phyloP scores from a whole-genome alignment of 371 early-diverging fungal genomes.

The Mortierella polycephala region DNA sequence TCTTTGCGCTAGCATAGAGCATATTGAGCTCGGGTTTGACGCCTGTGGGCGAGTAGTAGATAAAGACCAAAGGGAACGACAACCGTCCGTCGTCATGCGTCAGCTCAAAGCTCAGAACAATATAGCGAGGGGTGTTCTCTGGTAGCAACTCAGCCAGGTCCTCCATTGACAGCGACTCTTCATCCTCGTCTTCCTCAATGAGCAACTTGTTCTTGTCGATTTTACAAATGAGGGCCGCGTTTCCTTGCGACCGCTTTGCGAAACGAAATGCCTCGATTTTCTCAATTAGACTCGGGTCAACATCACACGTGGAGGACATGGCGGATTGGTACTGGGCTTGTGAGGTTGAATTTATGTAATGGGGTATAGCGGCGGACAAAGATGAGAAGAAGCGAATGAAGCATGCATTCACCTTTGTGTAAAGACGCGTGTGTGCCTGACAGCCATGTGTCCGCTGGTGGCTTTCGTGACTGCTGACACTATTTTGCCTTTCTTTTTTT shows the following conservation, averaged over 20 bases:
- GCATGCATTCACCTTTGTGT: too few species aligned
- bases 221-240: conserved; percentile 69
- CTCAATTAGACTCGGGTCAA: conserved; percentile 63
- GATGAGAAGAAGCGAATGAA: conserved; percentile 9
- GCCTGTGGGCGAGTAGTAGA: conserved; percentile 73
- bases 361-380: background rate
- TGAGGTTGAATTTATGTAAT: too few species aligned
- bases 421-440: too few species aligned
- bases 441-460: too few species aligned
- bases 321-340: background rate
- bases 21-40: conserved; percentile 67
- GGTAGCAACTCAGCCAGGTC: conserved; percentile 74
- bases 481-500: conserved; percentile 23
- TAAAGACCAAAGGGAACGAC: conserved; percentile 72
- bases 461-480: too few species aligned
- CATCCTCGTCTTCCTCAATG: conserved; percentile 66
- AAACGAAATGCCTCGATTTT: conserved; percentile 72
- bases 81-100: conserved; percentile 71
- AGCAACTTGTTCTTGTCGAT: conserved; percentile 64
- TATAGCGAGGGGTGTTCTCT: conserved; percentile 74
- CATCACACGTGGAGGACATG: conserved; percentile 64
- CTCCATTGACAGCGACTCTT: conserved; percentile 64
- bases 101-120: conserved; percentile 75
- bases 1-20: conserved; percentile 78
- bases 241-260: conserved; percentile 64